A percentile compares a stretch with the other conserved stretches of the same genome.
phyloP scores from a whole-genome alignment of 495 filamentous ascomycete genomes.

The Aspergillus conjunctus region DNA sequence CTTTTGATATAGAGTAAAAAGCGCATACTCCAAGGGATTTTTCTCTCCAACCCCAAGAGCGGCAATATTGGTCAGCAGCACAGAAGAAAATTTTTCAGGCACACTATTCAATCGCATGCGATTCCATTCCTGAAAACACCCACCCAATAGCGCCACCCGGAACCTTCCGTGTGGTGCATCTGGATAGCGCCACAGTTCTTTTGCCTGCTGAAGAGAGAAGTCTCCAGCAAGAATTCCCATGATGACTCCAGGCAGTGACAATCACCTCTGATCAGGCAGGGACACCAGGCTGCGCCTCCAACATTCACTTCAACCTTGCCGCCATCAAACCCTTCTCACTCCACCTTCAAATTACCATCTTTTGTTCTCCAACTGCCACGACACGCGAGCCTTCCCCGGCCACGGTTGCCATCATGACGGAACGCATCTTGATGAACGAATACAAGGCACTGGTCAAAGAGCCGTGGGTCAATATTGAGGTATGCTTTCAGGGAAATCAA shows the following conservation, averaged over 20 bases:
- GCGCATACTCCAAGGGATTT: background rate
- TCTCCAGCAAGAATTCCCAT: background rate
- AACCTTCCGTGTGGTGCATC: background rate
- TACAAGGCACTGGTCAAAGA: slow-evolving; percentile 80
- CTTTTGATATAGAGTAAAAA: background rate
- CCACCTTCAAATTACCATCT: background rate
- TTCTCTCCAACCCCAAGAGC: background rate
- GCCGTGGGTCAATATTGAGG: slow-evolving; percentile 91
- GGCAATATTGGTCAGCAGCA: background rate
- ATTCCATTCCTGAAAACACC: background rate
- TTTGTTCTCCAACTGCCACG: background rate
- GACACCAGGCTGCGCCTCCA: background rate
- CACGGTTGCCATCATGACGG: slow-evolving; percentile 52
- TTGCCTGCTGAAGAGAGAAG: background rate
- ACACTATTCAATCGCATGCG: background rate
- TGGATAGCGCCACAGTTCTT: background rate
- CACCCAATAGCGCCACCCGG: slow-evolving; percentile 1
- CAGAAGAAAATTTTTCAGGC: background rate
- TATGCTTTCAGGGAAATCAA: slow-evolving; percentile 37
- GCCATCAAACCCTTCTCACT: background rate
- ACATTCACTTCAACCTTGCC: slow-evolving; percentile 4
- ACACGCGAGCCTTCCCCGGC: slow-evolving; percentile 10
- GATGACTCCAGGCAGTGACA: background rate
- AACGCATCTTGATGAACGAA: slow-evolving; percentile 87
- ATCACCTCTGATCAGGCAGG: background rate